Evolutionary conservation across 2,329 filamentous ascomycete genomes (phyloP), one percentile per base, ranked within the genome.

Genomic region (Aciculosporium take): DNA sequence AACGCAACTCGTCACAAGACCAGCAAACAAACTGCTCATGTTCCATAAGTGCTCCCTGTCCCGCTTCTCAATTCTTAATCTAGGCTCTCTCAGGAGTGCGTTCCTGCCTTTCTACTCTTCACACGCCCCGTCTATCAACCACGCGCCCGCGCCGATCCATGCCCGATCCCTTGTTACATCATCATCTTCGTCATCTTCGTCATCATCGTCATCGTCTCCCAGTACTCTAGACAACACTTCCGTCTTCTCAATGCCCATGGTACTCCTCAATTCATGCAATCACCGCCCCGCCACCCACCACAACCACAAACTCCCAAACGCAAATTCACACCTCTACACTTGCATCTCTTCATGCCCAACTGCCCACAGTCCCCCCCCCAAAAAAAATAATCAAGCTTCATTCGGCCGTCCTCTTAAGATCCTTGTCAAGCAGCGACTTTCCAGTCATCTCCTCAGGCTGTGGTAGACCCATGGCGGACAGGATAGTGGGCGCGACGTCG

Each of bases 401-500:
- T 45, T 54, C 47, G 29, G 55, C 54, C 33, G 46, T 47, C 40
- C 58, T 51, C 56, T 62, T 60, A 39, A 81, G 51, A 66, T 69
- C 59, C 76, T 86, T 93, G 56, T 87, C 66, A 52, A 98, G 71
- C 56, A 98, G 71, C 64, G 79, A 94, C 56, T 70, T 67, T 45
- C 91, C 88, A 44, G 83, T 84, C 91, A 98, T 98, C 62, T 89
- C 88, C 55, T 84, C 76, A 5, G 91, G 89, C 62, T 94, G 79
- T 37, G 84, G 76, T 46, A 98, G 70, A 25, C 91, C 91, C 88
- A 98, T 95, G 56, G 79, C 78, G 5, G 79, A 83, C 33, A 98
- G 73, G 45, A 98, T 63, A 13, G 91, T 98, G n/a, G 91, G 91
- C 7, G 91, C 91, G 27, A 98, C 91, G 57, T 98, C 91, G 45